Percentiles rank a stretch among this genome's conserved stretches.
phyloP scores from a whole-genome alignment of 805 yeast genomes.

The Candida takata region DNA sequence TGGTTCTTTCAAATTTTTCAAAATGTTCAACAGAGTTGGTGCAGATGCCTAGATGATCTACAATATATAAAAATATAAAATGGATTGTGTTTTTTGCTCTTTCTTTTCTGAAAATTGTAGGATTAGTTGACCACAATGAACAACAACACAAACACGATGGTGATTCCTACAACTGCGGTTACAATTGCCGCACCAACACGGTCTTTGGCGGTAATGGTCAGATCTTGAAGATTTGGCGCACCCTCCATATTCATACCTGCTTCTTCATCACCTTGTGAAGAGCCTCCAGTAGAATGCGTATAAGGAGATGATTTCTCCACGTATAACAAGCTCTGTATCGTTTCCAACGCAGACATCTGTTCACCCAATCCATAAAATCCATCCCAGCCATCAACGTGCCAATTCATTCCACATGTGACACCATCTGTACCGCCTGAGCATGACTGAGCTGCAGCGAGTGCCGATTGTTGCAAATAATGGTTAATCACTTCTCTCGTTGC shows the following conservation, averaged over 20 bases:
- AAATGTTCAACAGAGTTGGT: conserved; percentile 11
- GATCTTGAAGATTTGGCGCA: conserved; percentile 11
- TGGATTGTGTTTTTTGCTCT: too few species aligned
- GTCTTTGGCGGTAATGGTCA: conserved; percentile 39
- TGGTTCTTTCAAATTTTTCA: conserved; percentile 41
- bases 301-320: conserved; percentile 46
- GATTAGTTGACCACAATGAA: conserved; percentile 2
- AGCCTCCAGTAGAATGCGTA: conserved; percentile 59
- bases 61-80: too few species aligned
- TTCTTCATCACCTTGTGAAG: conserved; percentile 57
- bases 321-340: conserved; percentile 36
- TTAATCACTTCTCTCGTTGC: conserved; percentile 29
- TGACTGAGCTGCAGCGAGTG: conserved; percentile 67
- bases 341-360: conserved; percentile 80
- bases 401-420: conserved; percentile 80
- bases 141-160: conserved; percentile 27
- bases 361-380: conserved; percentile 79
- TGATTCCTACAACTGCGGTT: conserved; percentile 47
- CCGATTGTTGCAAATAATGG: conserved; percentile 38
- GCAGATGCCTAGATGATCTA: background rate
- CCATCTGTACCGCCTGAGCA: conserved; percentile 88
- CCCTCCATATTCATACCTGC: conserved; percentile 41
- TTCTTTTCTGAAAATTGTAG: too few species aligned
- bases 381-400: conserved; percentile 70
- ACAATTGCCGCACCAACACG: conserved; percentile 66